Evolutionary conservation across 768 basidiomycete genomes (phyloP).

Genomic region (Lactifluus pinguis): DNA sequence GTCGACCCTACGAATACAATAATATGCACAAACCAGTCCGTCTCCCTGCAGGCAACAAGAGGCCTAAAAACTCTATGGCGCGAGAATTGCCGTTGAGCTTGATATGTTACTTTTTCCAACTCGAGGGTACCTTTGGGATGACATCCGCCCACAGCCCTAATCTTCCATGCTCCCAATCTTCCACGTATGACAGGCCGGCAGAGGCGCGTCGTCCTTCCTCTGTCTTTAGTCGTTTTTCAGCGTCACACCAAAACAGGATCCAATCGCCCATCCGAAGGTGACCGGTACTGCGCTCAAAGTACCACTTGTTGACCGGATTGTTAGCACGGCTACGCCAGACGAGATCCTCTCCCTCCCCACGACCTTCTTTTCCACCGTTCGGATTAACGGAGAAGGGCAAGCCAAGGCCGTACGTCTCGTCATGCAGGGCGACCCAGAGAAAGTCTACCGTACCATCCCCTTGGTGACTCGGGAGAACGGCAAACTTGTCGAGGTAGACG

Average conservation of each 20-base stretch:
- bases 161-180: conserved; percentile 68
- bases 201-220: conserved; percentile 57
- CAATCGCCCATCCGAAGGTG: conserved; percentile 80
- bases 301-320: conserved; percentile 99
- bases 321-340: conserved; percentile 91
- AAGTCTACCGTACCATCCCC: conserved; percentile 99
- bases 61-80: neutral
- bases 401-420: conserved; percentile 96
- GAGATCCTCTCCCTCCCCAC: conserved; percentile 85
- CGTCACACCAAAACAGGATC: conserved; percentile 98
- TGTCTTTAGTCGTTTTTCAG: conserved; percentile 71
- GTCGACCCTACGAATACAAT: conserved; percentile 7
- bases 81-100: neutral
- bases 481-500: conserved; percentile 97
- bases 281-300: conserved; percentile 91
- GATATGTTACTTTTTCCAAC: conserved; percentile 44
- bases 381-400: conserved; percentile 91
- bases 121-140: conserved; percentile 64
- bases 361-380: conserved; percentile 85
- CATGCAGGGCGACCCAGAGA: conserved; percentile 96
- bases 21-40: neutral
- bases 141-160: conserved; percentile 60
- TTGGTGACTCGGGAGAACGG: conserved; percentile 88
- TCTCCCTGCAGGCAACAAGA: neutral
- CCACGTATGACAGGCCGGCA: conserved; percentile 61